These are phyloP conservation scores for Dacryopinax primogenitus DNA, from an alignment of 768 basidiomycete species.

Conservation along the genomic window DNA sequence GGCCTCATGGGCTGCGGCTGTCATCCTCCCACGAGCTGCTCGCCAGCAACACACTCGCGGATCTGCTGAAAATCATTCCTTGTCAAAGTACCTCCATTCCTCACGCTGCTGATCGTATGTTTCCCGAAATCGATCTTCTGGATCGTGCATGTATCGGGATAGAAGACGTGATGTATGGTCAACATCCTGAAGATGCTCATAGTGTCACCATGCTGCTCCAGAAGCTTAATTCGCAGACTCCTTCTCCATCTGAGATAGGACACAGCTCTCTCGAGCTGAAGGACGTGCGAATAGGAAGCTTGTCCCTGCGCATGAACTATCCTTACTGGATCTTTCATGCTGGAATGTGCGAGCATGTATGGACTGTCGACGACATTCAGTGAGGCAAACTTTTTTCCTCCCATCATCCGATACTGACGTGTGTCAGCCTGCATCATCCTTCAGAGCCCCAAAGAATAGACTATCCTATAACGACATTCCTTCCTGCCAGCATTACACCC, in stretches of 20 bases:
- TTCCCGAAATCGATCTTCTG: not conserved
- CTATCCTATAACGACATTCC: slow-evolving; percentile 57
- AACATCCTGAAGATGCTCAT: not conserved
- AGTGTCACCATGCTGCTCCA: not conserved
- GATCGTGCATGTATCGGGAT: not conserved
- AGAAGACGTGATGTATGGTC: not conserved
- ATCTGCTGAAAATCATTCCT: not conserved
- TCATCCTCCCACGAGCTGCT: not conserved
- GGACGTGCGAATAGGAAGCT: slow-evolving; percentile 31
- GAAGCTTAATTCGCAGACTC: not conserved
- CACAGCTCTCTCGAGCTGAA: not conserved
- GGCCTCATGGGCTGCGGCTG: not conserved
- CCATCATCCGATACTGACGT: no score
- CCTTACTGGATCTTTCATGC: slow-evolving; percentile 75
- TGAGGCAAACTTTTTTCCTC: slow-evolving; percentile 19
- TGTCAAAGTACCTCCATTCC: not conserved
- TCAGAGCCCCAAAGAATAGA: slow-evolving; percentile 39
- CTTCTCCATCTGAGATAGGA: not conserved
- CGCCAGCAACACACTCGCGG: not conserved
- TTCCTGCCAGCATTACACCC: slow-evolving; percentile 48
- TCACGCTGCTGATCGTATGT: not conserved
- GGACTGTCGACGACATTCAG: slow-evolving; percentile 65
- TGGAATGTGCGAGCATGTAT: slow-evolving; percentile 71
- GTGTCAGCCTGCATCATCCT: slow-evolving; percentile 14
- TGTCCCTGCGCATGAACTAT: slow-evolving; percentile 50